A percentile compares a stretch with the other conserved stretches of the same genome.
phyloP scores from a whole-genome alignment of 2,329 filamentous ascomycete species.

The Daldinia sp. region DNA sequence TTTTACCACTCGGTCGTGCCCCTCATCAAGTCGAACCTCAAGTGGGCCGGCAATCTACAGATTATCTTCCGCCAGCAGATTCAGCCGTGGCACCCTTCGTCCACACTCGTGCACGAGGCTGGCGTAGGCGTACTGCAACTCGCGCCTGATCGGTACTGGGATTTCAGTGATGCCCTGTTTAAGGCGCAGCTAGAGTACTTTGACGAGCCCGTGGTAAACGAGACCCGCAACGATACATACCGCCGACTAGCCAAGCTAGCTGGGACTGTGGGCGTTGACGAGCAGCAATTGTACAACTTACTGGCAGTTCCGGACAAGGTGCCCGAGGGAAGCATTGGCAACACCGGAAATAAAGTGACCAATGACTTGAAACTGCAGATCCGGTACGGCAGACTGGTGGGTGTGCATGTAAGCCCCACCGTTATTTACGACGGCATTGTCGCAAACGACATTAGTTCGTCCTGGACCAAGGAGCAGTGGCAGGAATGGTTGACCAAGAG shows the following conservation, averaged over 20 bases:
- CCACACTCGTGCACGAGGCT: conserved; percentile 82
- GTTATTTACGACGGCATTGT: conserved; percentile 89
- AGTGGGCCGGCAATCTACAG: conserved; percentile 65
- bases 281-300: conserved; percentile 72
- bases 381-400: conserved; percentile 79
- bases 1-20: conserved; percentile 73
- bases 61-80: conserved; percentile 91
- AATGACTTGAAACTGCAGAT: conserved; percentile 84
- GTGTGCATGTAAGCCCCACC: conserved; percentile 91
- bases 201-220: conserved; percentile 83
- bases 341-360: conserved; percentile 83
- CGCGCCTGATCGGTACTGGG: conserved; percentile 78
- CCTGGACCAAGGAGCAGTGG: conserved; percentile 85
- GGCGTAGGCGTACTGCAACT: conserved; percentile 80
- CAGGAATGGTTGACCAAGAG: conserved; percentile 77
- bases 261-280: conserved; percentile 71
- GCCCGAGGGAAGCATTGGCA: conserved; percentile 72
- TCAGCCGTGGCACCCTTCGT: conserved; percentile 94
- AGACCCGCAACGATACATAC: conserved; percentile 87
- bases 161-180: conserved; percentile 74
- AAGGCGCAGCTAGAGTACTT: conserved; percentile 78
- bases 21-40: conserved; percentile 67
- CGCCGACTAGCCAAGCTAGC: conserved; percentile 79
- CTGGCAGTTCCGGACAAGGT: conserved; percentile 75
- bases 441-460: conserved; percentile 78